A percentile compares a stretch with the other conserved stretches of the same genome.
Conservation (phyloP, 73 alveolate genomes). For the Stentor roeselii region DNA sequence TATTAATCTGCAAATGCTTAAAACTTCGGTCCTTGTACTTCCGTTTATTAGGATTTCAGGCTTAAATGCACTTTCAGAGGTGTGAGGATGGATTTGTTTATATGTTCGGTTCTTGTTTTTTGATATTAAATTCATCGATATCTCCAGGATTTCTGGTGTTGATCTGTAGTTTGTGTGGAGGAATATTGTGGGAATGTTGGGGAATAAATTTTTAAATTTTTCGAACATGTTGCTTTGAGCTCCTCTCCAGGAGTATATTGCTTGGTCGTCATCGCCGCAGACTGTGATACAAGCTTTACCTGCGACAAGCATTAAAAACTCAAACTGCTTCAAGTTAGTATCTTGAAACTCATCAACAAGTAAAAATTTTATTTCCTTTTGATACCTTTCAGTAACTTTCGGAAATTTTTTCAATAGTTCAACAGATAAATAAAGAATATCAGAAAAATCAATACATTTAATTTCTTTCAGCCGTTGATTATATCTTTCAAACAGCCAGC, state of each 20-base stretch:
- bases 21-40: conserved; percentile 32
- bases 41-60: neutral
- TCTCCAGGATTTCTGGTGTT: conserved; percentile 40
- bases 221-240: conserved; percentile 48
- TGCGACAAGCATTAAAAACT: conserved; percentile 36
- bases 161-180: conserved; percentile 66
- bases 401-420: conserved; percentile 27
- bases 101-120: conserved; percentile 36
- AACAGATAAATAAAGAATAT: conserved; percentile 41
- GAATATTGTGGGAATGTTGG: conserved; percentile 30
- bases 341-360: conserved; percentile 79
- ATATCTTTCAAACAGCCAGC: neutral
- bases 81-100: conserved; percentile 31
- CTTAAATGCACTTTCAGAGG: neutral
- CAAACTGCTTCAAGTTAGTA: conserved; percentile 51
- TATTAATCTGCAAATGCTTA: conserved; percentile 30
- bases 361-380: conserved; percentile 43
- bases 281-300: conserved; percentile 37
- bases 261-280: conserved; percentile 81
- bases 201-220: conserved; percentile 34
- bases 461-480: neutral
- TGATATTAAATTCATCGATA: conserved; percentile 43
- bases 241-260: conserved; percentile 69
- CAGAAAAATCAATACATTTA: conserved; percentile 53
- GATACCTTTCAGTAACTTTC: conserved; percentile 28